Base-by-base conservation (phyloP, 176 grass and related monocot species). In the Ensete glaucum region DNA sequence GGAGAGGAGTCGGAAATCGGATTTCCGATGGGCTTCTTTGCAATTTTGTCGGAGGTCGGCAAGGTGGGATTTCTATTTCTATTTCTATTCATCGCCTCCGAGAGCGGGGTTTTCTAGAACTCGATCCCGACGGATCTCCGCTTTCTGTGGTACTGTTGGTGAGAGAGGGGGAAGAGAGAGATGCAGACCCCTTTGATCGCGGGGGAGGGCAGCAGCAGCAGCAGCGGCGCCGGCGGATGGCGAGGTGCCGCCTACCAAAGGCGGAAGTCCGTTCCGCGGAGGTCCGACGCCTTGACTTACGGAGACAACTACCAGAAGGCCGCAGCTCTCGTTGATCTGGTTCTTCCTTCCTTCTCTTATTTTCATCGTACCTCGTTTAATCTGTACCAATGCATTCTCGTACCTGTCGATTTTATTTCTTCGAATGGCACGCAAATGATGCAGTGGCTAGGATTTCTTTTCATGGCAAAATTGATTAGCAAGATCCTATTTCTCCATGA, bases 291-390 rank as follows among this genome's bases (percentile, higher is more conserved):
- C 74, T 87, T 98, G 64, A 82, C 94, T 50, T 82, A 89, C 77
- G 90, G 94, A 72, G 83, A 89, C 69, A 88, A 64, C 72, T 98
- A 87, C 85, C 94, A 98, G 94, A 98, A 98, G 83, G 94, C 94
- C 48, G 94, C 94, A 11, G 94, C 94, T 27, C 94, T 93, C 67
- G 94, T 98, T 25, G 94, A 98, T 79, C 90, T 98, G 20, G 94
- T 97, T 56, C 17, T 8, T 27, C 23, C 21, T 56, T 29, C 55
- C 5, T 26, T 50, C 25, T 15, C 57, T 52, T 20, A 6, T 64
- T 10, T 13, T 12, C 50, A 50, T 54, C 70, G 69, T 27, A 58
- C 68, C 20, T 71, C 48, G 10, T 51, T 76, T 9, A 51, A 59
- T 12, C 22, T 72, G 19, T 73, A 1, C 26, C 16, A 0, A 43